phyloP scores from a whole-genome alignment of 2,329 filamentous ascomycete genomes.

The Epichloe brachyelytri region DNA sequence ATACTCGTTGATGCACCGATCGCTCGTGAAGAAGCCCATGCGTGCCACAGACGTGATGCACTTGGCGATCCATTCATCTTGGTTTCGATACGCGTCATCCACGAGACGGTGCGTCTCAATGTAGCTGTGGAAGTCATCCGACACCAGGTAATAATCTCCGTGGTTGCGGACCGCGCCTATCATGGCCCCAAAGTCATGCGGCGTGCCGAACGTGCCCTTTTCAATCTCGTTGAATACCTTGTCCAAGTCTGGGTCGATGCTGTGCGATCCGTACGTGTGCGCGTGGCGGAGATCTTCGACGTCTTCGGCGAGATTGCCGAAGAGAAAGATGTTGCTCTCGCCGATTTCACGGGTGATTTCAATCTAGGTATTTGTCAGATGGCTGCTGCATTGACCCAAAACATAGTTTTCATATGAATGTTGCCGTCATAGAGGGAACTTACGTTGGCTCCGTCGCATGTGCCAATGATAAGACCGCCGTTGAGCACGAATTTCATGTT shows the following conservation, averaged over 20 bases:
- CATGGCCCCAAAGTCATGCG: conserved; percentile 66
- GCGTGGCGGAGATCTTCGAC: conserved; percentile 89
- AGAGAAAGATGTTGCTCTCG: conserved; percentile 96
- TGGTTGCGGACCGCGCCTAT: conserved; percentile 79
- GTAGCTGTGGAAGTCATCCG: conserved; percentile 94
- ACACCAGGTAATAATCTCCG: conserved; percentile 94
- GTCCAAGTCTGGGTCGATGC: conserved; percentile 61
- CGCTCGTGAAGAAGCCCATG: conserved; percentile 96
- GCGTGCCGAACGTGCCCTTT: conserved; percentile 66
- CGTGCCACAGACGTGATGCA: conserved; percentile 75
- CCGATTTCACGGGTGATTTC: conserved; percentile 96
- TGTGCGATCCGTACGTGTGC: conserved; percentile 72
- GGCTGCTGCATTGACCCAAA: neutral
- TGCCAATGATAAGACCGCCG: conserved; percentile 92
- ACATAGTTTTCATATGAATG: neutral
- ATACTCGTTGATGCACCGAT: conserved; percentile 94
- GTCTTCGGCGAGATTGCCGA: conserved; percentile 89
- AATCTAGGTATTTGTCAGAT: conserved; percentile 37
- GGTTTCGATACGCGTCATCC: conserved; percentile 82
- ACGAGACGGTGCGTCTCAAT: conserved; percentile 82
- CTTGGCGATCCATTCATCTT: conserved; percentile 87
- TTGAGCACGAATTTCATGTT: conserved; percentile 99
- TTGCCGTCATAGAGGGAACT: conserved; percentile 23
- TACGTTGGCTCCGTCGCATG: conserved; percentile 94
- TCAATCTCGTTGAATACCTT: conserved; percentile 79